phyloP scores from a whole-genome alignment of 345 rosid genomes.

The Excoecaria cochinchinensis region DNA sequence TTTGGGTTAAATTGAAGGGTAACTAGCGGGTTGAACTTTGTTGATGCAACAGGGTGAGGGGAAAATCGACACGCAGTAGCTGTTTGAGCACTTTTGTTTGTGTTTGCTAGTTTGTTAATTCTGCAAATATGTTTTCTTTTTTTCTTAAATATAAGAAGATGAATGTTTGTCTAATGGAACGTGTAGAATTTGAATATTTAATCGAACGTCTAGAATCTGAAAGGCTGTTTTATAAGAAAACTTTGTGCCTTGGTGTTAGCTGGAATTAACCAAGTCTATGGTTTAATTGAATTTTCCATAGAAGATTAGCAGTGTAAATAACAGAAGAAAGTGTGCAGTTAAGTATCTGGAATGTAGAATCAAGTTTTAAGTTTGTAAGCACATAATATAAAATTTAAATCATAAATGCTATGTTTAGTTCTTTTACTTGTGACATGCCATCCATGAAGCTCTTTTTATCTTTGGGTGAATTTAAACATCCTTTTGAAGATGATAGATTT shows the following conservation, averaged over 20 bases:
- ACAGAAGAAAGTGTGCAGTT: background rate
- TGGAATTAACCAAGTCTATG: slow-evolving; percentile 10
- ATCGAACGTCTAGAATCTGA: background rate
- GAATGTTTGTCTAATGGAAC: background rate
- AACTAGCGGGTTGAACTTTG: background rate
- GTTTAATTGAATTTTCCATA: background rate
- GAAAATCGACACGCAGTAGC: too few species aligned
- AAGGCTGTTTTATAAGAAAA: slow-evolving; percentile 1
- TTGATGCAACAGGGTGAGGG: too few species aligned
- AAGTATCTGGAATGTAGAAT: background rate
- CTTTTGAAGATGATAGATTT: background rate
- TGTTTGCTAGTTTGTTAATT: background rate
- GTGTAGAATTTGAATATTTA: background rate
- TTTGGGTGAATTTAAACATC: background rate
- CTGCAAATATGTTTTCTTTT: background rate
- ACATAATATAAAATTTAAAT: background rate
- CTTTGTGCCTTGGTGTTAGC: background rate
- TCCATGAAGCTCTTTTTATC: background rate
- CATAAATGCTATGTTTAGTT: background rate
- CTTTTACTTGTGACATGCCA: background rate
- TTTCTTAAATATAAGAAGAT: background rate
- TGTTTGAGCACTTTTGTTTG: background rate
- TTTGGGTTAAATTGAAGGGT: background rate
- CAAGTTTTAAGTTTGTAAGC: background rate
- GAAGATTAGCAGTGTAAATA: background rate